A percentile compares a stretch with the other conserved stretches of the same genome.
phyloP scores from a whole-genome alignment of 768 basidiomycete species.

The Hebeloma cylindrosporum region DNA sequence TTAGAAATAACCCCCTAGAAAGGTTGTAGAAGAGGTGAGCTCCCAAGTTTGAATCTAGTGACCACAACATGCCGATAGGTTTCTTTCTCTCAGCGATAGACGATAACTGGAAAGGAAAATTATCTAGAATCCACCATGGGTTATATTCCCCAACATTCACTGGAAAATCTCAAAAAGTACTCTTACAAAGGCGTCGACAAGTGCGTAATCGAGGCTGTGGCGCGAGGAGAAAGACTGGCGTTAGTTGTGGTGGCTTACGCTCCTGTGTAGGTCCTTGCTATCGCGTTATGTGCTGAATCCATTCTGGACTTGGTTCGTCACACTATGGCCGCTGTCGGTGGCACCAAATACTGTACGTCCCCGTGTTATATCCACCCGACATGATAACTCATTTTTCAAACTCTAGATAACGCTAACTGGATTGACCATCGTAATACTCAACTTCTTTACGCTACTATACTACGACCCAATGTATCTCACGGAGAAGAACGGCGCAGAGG shows the following conservation, averaged over 20 bases:
- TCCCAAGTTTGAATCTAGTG: neutral
- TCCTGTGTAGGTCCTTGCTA: conserved; percentile 58
- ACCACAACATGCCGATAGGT: neutral
- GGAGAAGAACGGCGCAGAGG: conserved; percentile 58
- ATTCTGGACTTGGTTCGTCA: conserved; percentile 92
- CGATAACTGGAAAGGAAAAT: neutral
- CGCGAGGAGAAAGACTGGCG: neutral
- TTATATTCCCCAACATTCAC: conserved; percentile 64
- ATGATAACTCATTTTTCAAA: neutral
- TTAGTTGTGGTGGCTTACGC: conserved; percentile 8
- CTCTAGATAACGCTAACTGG: conserved; percentile 86
- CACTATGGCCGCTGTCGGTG: conserved; percentile 77
- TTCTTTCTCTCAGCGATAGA: neutral
- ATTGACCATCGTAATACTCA: conserved; percentile 74
- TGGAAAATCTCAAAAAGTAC: conserved; percentile 75
- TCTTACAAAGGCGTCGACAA: conserved; percentile 82
- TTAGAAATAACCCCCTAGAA: too few relatives aligned
- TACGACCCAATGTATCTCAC: conserved; percentile 80
- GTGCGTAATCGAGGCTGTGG: conserved; percentile 37
- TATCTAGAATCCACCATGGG: conserved; percentile 42
- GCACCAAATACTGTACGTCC: conserved; percentile 85
- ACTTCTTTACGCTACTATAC: conserved; percentile 80
- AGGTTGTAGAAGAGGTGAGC: neutral
- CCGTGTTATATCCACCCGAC: neutral
- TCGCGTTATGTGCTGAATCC: conserved; percentile 78